phyloP scores from a whole-genome alignment of 768 basidiomycete genomes.

The Lentinula lateritia region DNA sequence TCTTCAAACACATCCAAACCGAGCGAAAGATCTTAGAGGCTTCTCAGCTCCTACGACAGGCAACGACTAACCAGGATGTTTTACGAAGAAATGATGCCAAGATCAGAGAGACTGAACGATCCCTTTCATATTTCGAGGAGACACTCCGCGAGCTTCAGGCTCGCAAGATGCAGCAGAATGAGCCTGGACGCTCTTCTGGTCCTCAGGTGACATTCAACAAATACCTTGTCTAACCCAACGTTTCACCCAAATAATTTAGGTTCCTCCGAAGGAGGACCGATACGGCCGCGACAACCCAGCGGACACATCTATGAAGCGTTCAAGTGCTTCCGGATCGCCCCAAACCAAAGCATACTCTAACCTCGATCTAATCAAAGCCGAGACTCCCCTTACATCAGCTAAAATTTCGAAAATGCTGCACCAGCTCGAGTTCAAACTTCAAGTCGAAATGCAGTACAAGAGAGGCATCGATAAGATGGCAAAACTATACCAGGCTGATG shows the following conservation, averaged over 20 bases:
- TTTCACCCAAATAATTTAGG: conserved; percentile 29
- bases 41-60: conserved; percentile 69
- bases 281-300: conserved; percentile 22
- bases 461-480: conserved; percentile 99
- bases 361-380: conserved; percentile 93
- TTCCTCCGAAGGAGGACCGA: conserved; percentile 50
- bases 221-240: conserved; percentile 21
- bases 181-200: conserved; percentile 50
- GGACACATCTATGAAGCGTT: neutral
- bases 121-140: conserved; percentile 82
- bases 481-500: conserved; percentile 91
- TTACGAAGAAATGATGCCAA: conserved; percentile 75
- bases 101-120: conserved; percentile 82
- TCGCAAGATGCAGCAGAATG: conserved; percentile 62
- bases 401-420: conserved; percentile 98
- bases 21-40: conserved; percentile 92
- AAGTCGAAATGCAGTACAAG: conserved; percentile 98
- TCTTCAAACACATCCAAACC: conserved; percentile 84
- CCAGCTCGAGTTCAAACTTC: conserved; percentile 98
- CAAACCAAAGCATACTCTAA: conserved; percentile 67
- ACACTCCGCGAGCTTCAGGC: conserved; percentile 78
- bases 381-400: conserved; percentile 91
- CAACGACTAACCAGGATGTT: conserved; percentile 85
- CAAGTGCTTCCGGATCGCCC: conserved; percentile 33
- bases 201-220: conserved; percentile 30